Evolutionary conservation across 2,329 filamentous ascomycete species (phyloP), one percentile per base, ranked within the genome.

Genomic region (Talaromyces sp.): DNA sequence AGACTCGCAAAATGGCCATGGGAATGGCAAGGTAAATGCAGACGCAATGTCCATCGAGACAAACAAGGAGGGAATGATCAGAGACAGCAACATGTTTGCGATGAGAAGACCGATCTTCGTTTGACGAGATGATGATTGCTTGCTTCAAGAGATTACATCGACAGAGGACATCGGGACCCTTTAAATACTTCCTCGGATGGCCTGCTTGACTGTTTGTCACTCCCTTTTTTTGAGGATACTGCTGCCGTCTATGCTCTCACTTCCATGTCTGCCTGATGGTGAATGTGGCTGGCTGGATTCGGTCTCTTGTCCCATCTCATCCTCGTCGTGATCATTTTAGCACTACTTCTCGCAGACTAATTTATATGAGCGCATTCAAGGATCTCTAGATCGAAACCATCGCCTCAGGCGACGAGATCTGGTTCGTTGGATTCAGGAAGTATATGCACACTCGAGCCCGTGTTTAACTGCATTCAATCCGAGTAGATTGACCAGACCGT

Each of bases 1-100:
- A 5, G 61, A 31, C 5, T 51, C n/a, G 19, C 61, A 63, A 19
- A 27, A 56, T 43, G 51, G 51, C 31, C 49, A 36, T n/a, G 61
- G 49, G 25, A 63, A 56, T 19, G 61, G 61, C 47, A 61, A 7
- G 7, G 29, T 34, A 3, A 38, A 53, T 29, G 47, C 47, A 27
- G 47, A 29, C 15, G 13, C 47, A 53, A 27, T 31, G 47, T 53
- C 25, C 15, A 29, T 15, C 8, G 6, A 29, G 6, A 53, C 13
- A n/a, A 53, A 5, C 15, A 53, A 3, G 3, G 25, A 53, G 6
- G 25, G 27, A 5, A 49, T 25, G 11, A 53, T 29, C 1, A n/a
- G 2, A 29, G 15, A 29, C 3, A 53, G 25, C 25, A 29, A 53
- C 47, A 53, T 53, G 22, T 53, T 53, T 53, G 7, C 15, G 6